Percentiles rank a stretch among this genome's conserved stretches.
These are phyloP conservation scores for Phytophthora fragariaefolia DNA, from an alignment of 352 stramenopile species.

Conservation along the genomic window DNA sequence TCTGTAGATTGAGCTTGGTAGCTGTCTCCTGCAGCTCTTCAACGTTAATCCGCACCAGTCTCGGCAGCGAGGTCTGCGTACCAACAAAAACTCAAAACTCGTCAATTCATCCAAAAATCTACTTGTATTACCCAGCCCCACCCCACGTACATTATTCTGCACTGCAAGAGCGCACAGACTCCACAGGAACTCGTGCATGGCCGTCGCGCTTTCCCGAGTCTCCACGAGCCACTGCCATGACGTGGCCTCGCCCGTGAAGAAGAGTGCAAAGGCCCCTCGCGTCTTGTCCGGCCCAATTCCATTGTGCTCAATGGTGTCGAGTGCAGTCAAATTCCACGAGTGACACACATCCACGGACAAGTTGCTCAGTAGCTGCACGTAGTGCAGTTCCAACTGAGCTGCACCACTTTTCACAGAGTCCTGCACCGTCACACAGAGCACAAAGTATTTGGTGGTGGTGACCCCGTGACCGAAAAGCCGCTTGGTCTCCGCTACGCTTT, in stretches of 20 bases:
- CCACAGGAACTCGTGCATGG: slow-evolving; percentile 83
- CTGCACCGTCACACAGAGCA: slow-evolving; percentile 70
- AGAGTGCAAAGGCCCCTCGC: slow-evolving; percentile 60
- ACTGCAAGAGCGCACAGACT: slow-evolving; percentile 61
- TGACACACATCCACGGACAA: slow-evolving; percentile 72
- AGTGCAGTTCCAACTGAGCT: slow-evolving; percentile 54
- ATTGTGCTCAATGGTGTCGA: slow-evolving; percentile 70
- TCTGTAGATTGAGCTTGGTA: slow-evolving; percentile 55
- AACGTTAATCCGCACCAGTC: slow-evolving; percentile 59
- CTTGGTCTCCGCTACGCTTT: slow-evolving; percentile 57
- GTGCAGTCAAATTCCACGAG: slow-evolving; percentile 60
- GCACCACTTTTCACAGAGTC: slow-evolving; percentile 25
- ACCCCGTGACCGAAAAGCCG: slow-evolving; percentile 52
- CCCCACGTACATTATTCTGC: slow-evolving; percentile 52
- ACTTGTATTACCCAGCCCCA: not conserved
- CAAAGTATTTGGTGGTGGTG: slow-evolving; percentile 58
- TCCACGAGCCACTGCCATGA: slow-evolving; percentile 72
- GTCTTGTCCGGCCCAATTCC: slow-evolving; percentile 57
- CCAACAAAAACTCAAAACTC: not conserved
- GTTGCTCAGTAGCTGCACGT: slow-evolving; percentile 68
- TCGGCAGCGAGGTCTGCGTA: slow-evolving; percentile 50
- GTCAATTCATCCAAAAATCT: not conserved
- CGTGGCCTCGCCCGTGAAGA: slow-evolving; percentile 52
- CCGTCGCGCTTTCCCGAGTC: slow-evolving; percentile 47
- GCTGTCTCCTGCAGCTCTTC: slow-evolving; percentile 69